Evolutionary conservation across 2,329 filamentous ascomycete species (phyloP), one percentile per base, ranked within the genome.

Genomic region (Aspergillus udagawae): DNA sequence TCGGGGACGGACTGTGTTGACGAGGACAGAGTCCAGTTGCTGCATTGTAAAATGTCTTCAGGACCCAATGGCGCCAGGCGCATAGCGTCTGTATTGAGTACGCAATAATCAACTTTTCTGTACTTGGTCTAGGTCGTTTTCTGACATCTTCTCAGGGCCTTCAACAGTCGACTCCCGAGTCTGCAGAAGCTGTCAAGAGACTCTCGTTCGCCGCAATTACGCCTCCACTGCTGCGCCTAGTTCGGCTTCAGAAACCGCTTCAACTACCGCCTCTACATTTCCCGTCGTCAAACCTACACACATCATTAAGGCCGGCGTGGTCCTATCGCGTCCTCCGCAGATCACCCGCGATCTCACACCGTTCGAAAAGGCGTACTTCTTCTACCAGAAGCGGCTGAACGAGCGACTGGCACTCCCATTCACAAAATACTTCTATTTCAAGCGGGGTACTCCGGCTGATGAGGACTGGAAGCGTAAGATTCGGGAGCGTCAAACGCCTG

Each of bases 311-410:
- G 82, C 86, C 57, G 89, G 91, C 62, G 82, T 97, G 58, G 85
- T 97, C 65, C 86, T 99, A 62, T 94, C 92, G 49, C 91, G 94
- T 28, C 86, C 94, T 50, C 94, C 94, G 6, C 80, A 95, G 58
- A 82, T 99, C 68, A 97, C 94, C 27, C 88, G 90, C 64, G 82
- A 88, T 60, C 86, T 93, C 54, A 90, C 89, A 35, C 82, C 90
- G 12, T 97, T 99, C 76, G 94, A 99, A 76, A 89, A 91, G 70
- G 83, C 93, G 62, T 97, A 89, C 78, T 96, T 89, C 81, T 92
- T 99, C 73, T 99, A 99, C 79, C 94, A 99, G 79, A 93, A 93
- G 68, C 91, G 94, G 14, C 83, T 99, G 59, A 96, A 97, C 75
- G 94, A 99, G 81, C 90, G 94, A 47, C 83, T 96, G 53, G 86